Base-by-base conservation (phyloP, 2,329 filamentous ascomycete species). In the Apiospora aurea region DNA sequence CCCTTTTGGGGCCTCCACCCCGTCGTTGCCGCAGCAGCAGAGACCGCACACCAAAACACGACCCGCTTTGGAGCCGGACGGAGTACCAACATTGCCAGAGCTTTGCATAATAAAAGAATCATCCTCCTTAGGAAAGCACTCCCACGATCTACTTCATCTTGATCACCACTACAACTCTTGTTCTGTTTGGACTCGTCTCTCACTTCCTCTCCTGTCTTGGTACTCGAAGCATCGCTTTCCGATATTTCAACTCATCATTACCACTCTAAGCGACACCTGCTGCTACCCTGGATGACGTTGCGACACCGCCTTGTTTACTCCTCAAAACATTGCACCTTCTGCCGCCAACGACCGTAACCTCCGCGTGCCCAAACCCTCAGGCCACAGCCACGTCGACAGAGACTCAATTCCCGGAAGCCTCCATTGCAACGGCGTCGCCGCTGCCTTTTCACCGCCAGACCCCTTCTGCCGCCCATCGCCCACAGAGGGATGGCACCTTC, bases 401-500 rank as follows among this genome's bases (percentile, higher is more conserved):
- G 57, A 38, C 34, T 41, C 21, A 3, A 4, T n/a, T 29, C 10
- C 14, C 34, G 57, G 29, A 6, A 64, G 57, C 57, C n/a, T 41
- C 34, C 41, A 64, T n/a, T 21, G 57, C 57, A 64, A 64, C 57
- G 57, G 34, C 44, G 16, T 49, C 67, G 26, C 49, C 34, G 44
- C 38, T 69, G 44, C 67, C 34, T 16, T n/a, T n/a, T 24, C n/a
- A 38, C 44, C 44, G 67, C 67, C 21, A 26, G 24, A 72, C 18
- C 49, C 70, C 72, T 69, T 64, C 57, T 41, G 57, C 34, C 57
- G 29, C 57, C 57, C 41, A 64, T 64, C 34, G 57, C 57, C 34
- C 34, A 38, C 57, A 64, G 57, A 64, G 57, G 66, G 78, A 89
- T 89, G 87, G 84, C 85, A 75, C 86, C 87, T 82, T 85, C 87